Percentiles rank a stretch among this genome's conserved stretches.
Conservation (phyloP, 2,329 filamentous ascomycete genomes). For the Trichoderma sp. region DNA sequence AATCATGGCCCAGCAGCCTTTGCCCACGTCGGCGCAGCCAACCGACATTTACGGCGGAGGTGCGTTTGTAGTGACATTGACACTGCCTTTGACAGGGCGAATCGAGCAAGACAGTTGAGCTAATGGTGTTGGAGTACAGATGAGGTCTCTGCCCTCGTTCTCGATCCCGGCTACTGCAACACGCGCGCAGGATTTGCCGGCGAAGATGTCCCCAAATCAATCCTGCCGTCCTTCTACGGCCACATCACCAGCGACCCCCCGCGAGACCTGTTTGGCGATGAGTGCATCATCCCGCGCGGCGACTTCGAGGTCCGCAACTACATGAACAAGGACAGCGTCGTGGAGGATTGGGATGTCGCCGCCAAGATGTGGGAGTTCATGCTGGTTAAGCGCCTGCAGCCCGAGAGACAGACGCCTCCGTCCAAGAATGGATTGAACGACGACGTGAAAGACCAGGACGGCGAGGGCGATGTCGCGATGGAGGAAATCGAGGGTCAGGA, state of each 20-base stretch:
- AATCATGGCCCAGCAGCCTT: slow-evolving; percentile 55
- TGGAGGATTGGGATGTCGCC: slow-evolving; percentile 95
- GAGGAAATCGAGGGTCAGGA: slow-evolving; percentile 56
- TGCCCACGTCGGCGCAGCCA: slow-evolving; percentile 56
- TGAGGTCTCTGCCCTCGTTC: slow-evolving; percentile 94
- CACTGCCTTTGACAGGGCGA: slow-evolving; percentile 24
- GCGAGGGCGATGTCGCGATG: slow-evolving; percentile 60
- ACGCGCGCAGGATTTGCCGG: slow-evolving; percentile 95
- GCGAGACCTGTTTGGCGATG: slow-evolving; percentile 79
- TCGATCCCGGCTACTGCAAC: slow-evolving; percentile 89
- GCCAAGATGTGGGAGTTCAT: slow-evolving; percentile 89
- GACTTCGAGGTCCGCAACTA: slow-evolving; percentile 87
- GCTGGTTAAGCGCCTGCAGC: slow-evolving; percentile 84
- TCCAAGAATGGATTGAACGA: slow-evolving; percentile 79
- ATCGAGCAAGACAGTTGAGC: slow-evolving; percentile 23
- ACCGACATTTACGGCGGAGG: slow-evolving; percentile 65
- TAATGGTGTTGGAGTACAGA: slow-evolving; percentile 51
- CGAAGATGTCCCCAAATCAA: slow-evolving; percentile 93
- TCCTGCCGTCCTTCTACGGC: slow-evolving; percentile 89
- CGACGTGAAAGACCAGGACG: slow-evolving; percentile 57
- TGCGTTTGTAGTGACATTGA: slow-evolving; percentile 31
- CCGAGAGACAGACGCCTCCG: slow-evolving; percentile 66
- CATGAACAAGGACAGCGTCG: slow-evolving; percentile 82
- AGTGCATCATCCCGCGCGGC: slow-evolving; percentile 74
- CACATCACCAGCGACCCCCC: slow-evolving; percentile 47